These are phyloP conservation scores for Cornus suecica DNA, from an alignment of 148 eudicot genomes.

Conservation along the genomic window DNA sequence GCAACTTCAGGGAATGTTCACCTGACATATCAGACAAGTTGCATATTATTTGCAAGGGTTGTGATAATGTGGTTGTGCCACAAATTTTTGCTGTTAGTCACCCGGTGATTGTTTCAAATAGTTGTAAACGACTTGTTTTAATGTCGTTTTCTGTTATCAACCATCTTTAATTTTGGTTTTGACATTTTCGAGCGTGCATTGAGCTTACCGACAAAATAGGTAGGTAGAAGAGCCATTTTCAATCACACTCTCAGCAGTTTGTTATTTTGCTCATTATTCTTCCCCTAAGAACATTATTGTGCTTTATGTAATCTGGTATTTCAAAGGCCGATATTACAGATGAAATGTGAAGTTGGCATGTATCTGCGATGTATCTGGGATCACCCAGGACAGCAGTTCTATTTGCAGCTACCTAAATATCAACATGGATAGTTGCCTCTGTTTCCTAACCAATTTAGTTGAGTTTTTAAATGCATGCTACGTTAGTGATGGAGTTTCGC, in stretches of 20 bases:
- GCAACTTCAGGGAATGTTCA: conserved; percentile 6
- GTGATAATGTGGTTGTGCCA: neutral
- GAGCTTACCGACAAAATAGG: neutral
- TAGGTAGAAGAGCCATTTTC: neutral
- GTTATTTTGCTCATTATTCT: neutral
- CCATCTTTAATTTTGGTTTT: neutral
- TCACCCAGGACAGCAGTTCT: neutral
- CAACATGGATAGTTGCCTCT: neutral
- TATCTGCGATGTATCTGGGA: neutral
- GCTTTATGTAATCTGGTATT: neutral
- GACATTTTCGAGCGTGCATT: neutral
- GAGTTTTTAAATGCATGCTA: neutral
- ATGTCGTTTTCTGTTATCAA: neutral
- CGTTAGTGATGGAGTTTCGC: neutral
- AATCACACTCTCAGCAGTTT: neutral
- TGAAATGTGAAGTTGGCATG: neutral
- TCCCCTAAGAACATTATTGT: neutral
- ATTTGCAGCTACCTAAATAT: neutral
- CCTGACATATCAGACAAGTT: neutral
- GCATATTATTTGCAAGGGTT: neutral
- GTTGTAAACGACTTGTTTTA: neutral
- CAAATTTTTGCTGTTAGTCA: neutral
- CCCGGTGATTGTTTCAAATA: too few species aligned
- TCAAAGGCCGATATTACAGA: neutral
- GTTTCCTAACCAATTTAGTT: neutral